These are phyloP conservation scores for Lentinula detonsa DNA, from an alignment of 768 basidiomycete species.

Conservation along the genomic window DNA sequence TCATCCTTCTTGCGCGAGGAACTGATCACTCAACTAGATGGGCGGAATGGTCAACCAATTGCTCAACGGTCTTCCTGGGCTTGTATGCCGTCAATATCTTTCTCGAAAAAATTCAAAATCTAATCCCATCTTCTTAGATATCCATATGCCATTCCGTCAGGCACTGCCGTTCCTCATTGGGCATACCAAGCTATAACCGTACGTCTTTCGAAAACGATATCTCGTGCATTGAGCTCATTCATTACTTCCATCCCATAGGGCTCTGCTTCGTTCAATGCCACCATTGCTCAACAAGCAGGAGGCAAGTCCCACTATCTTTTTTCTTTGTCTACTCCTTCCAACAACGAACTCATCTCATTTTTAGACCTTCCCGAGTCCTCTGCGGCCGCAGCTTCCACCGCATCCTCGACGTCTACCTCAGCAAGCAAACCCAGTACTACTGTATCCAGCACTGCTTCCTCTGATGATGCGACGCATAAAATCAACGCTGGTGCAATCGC, in stretches of 20 bases:
- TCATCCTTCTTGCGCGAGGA: not conserved
- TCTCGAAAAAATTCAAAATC: not conserved
- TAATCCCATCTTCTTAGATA: not conserved
- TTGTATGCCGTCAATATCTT: not conserved
- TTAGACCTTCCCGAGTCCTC: slow-evolving; percentile 1
- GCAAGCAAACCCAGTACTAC: not conserved
- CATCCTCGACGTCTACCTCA: not conserved
- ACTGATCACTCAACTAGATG: not conserved
- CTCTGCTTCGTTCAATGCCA: not conserved
- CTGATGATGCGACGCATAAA: not conserved
- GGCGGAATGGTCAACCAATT: not conserved
- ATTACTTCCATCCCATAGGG: not conserved
- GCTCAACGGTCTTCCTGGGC: not conserved
- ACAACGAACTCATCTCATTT: not conserved
- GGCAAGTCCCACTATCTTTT: not conserved
- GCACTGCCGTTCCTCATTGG: not conserved
- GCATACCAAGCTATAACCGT: not conserved
- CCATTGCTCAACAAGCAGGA: not conserved
- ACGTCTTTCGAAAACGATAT: not conserved
- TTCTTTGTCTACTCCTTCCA: not conserved
- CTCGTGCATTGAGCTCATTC: not conserved
- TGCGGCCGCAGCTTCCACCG: not conserved
- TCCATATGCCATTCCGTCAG: not conserved
- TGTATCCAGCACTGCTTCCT: not conserved
- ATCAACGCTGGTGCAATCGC: not conserved